Evolutionary conservation across 441 rosid genomes (phyloP).

Genomic region (Croton laevigatus): DNA sequence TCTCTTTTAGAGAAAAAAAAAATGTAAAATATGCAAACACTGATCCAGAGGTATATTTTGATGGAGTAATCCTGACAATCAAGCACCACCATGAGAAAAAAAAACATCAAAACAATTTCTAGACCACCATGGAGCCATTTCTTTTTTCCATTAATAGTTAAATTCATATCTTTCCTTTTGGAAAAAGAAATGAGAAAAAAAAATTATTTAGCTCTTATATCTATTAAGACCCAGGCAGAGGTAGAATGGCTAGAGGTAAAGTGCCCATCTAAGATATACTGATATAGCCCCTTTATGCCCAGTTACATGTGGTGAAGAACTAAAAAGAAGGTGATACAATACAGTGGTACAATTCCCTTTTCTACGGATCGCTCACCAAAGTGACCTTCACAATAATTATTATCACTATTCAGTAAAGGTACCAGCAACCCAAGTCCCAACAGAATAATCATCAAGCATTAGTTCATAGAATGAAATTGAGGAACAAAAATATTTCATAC

Average conservation of each 20-base stretch:
- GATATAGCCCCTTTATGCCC: too few species aligned
- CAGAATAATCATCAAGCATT: background rate
- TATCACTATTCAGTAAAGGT: background rate
- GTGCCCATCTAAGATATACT: background rate
- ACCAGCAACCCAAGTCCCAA: background rate
- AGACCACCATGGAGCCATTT: background rate
- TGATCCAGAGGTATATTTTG: too few species aligned
- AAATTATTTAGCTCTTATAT: background rate
- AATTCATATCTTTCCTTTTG: background rate
- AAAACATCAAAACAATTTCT: background rate
- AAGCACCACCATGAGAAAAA: background rate
- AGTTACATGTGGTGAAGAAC: too few species aligned
- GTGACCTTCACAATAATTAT: background rate
- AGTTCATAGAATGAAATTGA: background rate
- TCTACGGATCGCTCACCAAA: background rate
- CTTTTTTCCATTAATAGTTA: background rate
- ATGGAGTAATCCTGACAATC: background rate
- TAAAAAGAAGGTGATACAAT: background rate
- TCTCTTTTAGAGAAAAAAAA: too few species aligned
- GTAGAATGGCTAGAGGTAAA: background rate
- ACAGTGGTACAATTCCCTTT: background rate
- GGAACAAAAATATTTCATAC: background rate
- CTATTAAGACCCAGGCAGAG: background rate
- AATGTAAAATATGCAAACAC: background rate
- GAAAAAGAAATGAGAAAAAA: background rate